Evolutionary conservation across 345 rosid genomes (phyloP).

Genomic region (Acer yangbiense): DNA sequence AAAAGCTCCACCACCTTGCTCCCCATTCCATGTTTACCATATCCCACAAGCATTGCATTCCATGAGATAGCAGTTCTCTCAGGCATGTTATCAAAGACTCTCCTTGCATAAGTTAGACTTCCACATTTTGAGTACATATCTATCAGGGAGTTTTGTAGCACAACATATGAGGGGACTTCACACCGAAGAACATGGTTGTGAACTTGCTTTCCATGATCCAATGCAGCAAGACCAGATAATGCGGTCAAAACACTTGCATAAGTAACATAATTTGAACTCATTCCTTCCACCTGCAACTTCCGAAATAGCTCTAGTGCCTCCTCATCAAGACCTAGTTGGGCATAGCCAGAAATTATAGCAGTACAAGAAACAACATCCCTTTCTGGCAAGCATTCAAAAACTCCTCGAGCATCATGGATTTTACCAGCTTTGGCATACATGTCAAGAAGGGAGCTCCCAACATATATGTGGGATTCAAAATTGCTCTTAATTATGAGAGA

Average conservation of each 20-base stretch:
- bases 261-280: slow-evolving; percentile 84
- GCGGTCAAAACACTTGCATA: slow-evolving; percentile 77
- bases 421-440: slow-evolving; percentile 91
- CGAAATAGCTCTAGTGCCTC: slow-evolving; percentile 75
- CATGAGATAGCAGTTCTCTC: slow-evolving; percentile 75
- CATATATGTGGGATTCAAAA: slow-evolving; percentile 63
- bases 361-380: slow-evolving; percentile 97
- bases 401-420: slow-evolving; percentile 71
- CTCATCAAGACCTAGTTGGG: slow-evolving; percentile 77
- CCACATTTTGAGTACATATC: slow-evolving; percentile 98
- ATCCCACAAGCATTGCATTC: slow-evolving; percentile 91
- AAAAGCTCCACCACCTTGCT: slow-evolving; percentile 67
- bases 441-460: slow-evolving; percentile 95
- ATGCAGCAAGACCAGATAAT: slow-evolving; percentile 78
- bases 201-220: slow-evolving; percentile 84
- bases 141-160: slow-evolving; percentile 78
- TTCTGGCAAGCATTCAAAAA: slow-evolving; percentile 72
- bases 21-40: slow-evolving; percentile 81
- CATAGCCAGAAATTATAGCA: slow-evolving; percentile 89
- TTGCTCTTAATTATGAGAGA: slow-evolving; percentile 56
- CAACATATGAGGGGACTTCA: slow-evolving; percentile 57
- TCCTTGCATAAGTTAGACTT: slow-evolving; percentile 57
- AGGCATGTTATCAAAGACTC: slow-evolving; percentile 69
- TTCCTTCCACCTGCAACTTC: slow-evolving; percentile 63
- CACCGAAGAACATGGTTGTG: slow-evolving; percentile 72